Conservation (phyloP, 768 basidiomycete genomes). For the Rubroboletus satanas region DNA sequence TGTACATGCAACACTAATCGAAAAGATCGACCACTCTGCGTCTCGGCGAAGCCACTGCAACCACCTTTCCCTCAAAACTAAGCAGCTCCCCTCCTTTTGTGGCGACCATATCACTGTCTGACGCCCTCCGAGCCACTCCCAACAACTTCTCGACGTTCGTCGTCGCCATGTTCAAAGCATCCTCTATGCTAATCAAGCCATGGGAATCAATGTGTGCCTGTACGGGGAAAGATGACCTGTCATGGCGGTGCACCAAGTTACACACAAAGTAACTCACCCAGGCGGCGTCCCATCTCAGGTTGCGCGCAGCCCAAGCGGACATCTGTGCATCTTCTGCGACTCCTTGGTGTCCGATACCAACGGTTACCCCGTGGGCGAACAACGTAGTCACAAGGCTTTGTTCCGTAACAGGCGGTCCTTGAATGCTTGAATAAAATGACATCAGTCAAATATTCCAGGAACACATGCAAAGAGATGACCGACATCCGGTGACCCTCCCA, state of each 20-base stretch:
- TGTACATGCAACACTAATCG: constrained; percentile 2
- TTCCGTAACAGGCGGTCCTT: constrained; percentile 70
- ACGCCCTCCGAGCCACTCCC: constrained; percentile 28
- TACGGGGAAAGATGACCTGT: background rate
- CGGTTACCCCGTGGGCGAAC: constrained; percentile 57
- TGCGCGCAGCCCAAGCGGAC: constrained; percentile 84
- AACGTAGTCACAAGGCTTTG: constrained; percentile 60
- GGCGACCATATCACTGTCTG: constrained; percentile 37
- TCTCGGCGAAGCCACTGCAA: constrained; percentile 38
- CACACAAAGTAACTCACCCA: constrained; percentile 73
- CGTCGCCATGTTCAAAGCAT: constrained; percentile 40
- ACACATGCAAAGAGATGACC: constrained; percentile 16
- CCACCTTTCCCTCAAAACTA: constrained; percentile 43
- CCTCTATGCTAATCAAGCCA: constrained; percentile 37
- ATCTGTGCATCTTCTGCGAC: constrained; percentile 53
- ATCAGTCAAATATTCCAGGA: background rate
- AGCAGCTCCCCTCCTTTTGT: constrained; percentile 39
- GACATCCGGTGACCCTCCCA: constrained; percentile 71
- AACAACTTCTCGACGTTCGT: constrained; percentile 42
- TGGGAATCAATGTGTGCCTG: constrained; percentile 35
- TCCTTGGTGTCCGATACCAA: constrained; percentile 49
- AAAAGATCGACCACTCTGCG: constrained; percentile 38
- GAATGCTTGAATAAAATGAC: constrained; percentile 37
- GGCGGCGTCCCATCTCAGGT: constrained; percentile 81
- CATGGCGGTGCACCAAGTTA: background rate